Evolutionary conservation across 768 basidiomycete genomes (phyloP).

Genomic region (Auricularia heimuer): DNA sequence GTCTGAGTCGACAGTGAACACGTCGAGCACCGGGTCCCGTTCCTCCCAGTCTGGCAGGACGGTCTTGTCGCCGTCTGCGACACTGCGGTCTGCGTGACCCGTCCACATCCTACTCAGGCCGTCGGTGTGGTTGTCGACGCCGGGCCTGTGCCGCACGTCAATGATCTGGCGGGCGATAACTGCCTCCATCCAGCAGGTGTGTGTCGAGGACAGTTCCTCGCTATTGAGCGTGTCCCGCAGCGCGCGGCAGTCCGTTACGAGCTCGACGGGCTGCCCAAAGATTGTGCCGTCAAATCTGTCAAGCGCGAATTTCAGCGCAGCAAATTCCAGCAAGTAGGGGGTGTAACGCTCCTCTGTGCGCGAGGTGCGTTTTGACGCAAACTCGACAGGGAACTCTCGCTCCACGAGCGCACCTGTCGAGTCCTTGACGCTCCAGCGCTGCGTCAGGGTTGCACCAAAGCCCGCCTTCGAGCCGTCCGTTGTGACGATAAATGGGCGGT

Average conservation of each 20-base stretch:
- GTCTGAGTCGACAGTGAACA: neutral
- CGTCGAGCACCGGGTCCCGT: conserved; percentile 9
- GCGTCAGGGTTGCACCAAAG: conserved; percentile 25
- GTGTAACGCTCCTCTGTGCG: too few species aligned
- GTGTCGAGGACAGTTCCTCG: conserved; percentile 15
- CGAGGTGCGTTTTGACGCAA: conserved; percentile 17
- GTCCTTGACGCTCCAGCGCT: conserved; percentile 12
- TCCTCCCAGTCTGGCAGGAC: conserved; percentile 20
- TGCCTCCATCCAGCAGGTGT: conserved; percentile 27
- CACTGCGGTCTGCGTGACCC: conserved; percentile 9
- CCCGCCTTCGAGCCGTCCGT: conserved; percentile 25
- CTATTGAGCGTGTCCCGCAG: conserved; percentile 16
- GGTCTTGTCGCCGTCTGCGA: conserved; percentile 14
- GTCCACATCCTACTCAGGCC: too few species aligned
- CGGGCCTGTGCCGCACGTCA: conserved; percentile 15
- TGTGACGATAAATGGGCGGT: conserved; percentile 26
- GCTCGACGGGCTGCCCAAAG: conserved; percentile 13
- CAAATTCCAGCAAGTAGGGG: too few species aligned
- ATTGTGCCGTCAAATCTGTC: conserved; percentile 17
- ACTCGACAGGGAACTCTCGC: conserved; percentile 22
- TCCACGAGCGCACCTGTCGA: conserved; percentile 14
- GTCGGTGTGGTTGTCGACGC: conserved; percentile 16
- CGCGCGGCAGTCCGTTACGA: conserved; percentile 30
- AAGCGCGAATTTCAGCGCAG: conserved; percentile 1
- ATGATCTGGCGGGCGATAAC: conserved; percentile 19